Evolutionary conservation across 352 stramenopile genomes (phyloP).

Genomic region (Thraustochytrium striatum): DNA sequence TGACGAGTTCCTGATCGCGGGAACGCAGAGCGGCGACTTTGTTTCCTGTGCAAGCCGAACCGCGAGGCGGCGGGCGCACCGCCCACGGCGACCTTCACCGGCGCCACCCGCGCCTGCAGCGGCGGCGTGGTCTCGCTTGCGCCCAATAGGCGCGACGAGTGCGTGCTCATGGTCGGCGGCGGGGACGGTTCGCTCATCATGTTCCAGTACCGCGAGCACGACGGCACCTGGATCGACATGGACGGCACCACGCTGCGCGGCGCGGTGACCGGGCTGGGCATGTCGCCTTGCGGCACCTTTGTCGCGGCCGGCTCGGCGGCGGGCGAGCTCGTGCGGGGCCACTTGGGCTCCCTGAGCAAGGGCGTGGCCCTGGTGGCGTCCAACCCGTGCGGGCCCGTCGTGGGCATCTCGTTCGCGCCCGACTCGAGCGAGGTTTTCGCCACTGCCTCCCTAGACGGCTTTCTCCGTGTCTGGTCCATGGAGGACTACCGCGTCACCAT

Average conservation of each 20-base stretch:
- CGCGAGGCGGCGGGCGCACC: background rate
- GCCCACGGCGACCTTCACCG: conserved; percentile 50
- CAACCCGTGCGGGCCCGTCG: conserved; percentile 71
- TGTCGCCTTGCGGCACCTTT: conserved; percentile 53
- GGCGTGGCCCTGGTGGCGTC: conserved; percentile 61
- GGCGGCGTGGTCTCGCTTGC: conserved; percentile 68
- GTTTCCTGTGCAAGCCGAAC: conserved; percentile 31
- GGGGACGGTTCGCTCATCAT: conserved; percentile 75
- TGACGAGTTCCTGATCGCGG: conserved; percentile 26
- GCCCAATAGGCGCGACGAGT: conserved; percentile 42
- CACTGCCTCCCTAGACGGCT: conserved; percentile 75
- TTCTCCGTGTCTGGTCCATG: conserved; percentile 79
- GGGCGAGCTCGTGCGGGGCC: conserved; percentile 70
- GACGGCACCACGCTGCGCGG: conserved; percentile 60
- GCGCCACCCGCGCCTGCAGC: conserved; percentile 70
- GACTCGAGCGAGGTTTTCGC: conserved; percentile 77
- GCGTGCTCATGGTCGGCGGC: conserved; percentile 58
- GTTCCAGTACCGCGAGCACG: conserved; percentile 69
- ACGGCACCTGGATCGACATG: conserved; percentile 66
- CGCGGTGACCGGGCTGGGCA: conserved; percentile 21
- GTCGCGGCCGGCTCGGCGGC: conserved; percentile 69
- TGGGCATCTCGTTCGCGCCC: conserved; percentile 69
- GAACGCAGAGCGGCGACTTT: conserved; percentile 34
- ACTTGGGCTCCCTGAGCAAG: background rate
- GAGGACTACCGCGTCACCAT: conserved; percentile 73